Evolutionary conservation across 768 basidiomycete species (phyloP), one percentile per base, ranked within the genome.

Genomic region (Serendipita sp.): DNA sequence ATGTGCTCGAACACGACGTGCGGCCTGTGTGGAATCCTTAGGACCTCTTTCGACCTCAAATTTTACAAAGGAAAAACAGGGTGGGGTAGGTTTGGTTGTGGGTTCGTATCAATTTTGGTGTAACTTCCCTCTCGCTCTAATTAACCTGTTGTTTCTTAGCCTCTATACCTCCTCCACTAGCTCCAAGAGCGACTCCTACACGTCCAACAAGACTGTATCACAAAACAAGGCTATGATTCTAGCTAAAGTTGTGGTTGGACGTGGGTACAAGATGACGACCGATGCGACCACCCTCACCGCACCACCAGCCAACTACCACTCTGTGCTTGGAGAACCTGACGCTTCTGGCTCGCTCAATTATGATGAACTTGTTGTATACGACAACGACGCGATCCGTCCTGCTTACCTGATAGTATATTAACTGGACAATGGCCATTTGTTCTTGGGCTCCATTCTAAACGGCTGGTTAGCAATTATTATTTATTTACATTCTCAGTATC

Each of bases 91-190:
- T 81, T 70, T 63, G 76, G 11, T 65, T 18, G 36, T 18, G 23
- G 28, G 11, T 65, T n/a, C 23, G 51, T 51, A 18, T 51, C 8
- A 2, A 13, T 41, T 41, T 41, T 41, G 7, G 38, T 41, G 13
- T 13, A 41, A 41, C 13, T 41, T 7, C 2, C 38, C 38, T 7
- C 13, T 41, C 7, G 38, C 7, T 5, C 38, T 41, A 2, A 41
- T 13, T 41, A 13, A 41, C 13, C 5, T 7, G 7, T 5, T 13
- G 2, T 13, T 41, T 41, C 38, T 41, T 44, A 85, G 85, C 28
- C 83, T 86, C 48, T 87, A 86, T 70, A 85, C 85, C 1, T 85
- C 85, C 4, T 84, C 84, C 16, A 87, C 85, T 1, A 86, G 85
- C 18, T 87, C 85, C 3, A 87, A 87, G 80, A 52, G 48, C 65